These are phyloP conservation scores for Elymus sibiricus DNA, from an alignment of 176 grass and related monocot species.

Conservation along the genomic window DNA sequence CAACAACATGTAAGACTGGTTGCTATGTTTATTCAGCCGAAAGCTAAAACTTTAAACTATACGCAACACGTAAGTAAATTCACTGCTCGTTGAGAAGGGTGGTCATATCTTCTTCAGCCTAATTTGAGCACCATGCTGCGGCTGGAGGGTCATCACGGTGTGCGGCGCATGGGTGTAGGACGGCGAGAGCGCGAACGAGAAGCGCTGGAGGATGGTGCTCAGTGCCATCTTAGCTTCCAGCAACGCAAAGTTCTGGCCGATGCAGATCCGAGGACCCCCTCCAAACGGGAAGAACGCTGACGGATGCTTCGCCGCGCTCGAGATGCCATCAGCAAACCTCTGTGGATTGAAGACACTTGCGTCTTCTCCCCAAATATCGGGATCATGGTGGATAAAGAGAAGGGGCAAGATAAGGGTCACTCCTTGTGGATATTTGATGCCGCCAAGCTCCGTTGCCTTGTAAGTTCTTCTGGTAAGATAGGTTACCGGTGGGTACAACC, in stretches of 20 bases:
- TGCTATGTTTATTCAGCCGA: background rate
- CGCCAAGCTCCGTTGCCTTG: slow-evolving; percentile 51
- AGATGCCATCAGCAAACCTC: slow-evolving; percentile 63
- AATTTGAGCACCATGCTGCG: slow-evolving; percentile 70
- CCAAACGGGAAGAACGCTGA: slow-evolving; percentile 65
- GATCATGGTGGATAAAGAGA: slow-evolving; percentile 58
- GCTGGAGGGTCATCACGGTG: slow-evolving; percentile 48
- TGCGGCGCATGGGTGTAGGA: slow-evolving; percentile 59
- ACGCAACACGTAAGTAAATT: background rate
- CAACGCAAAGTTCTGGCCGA: slow-evolving; percentile 67
- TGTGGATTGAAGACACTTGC: slow-evolving; percentile 60
- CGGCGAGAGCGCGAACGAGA: slow-evolving; percentile 62
- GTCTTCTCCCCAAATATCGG: slow-evolving; percentile 55
- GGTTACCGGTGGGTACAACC: slow-evolving; percentile 45
- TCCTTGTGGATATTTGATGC: slow-evolving; percentile 51
- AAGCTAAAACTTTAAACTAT: background rate
- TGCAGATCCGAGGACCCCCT: slow-evolving; percentile 62
- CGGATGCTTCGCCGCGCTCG: slow-evolving; percentile 48
- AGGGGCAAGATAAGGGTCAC: slow-evolving; percentile 46
- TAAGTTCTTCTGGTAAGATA: slow-evolving; percentile 35
- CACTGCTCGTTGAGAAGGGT: background rate
- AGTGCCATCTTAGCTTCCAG: slow-evolving; percentile 67
- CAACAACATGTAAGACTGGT: background rate
- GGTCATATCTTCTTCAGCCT: slow-evolving; percentile 48
- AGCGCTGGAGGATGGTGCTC: slow-evolving; percentile 59